A percentile compares a stretch with the other conserved stretches of the same genome.
Conservation (phyloP, 257 asterid genomes). For the Penstemon newberryi region DNA sequence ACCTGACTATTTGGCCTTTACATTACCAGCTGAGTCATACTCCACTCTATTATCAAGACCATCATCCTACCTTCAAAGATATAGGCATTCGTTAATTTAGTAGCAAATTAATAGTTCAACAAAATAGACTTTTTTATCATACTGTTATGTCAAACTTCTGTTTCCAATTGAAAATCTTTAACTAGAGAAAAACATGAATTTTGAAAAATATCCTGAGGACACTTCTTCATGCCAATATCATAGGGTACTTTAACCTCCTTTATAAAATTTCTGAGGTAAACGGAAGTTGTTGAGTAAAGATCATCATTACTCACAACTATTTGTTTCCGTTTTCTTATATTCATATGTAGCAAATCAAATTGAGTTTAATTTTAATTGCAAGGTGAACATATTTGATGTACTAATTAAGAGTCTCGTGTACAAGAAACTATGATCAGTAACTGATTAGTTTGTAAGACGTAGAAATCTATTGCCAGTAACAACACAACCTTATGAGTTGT, state of each 20-base stretch:
- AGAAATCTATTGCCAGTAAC: not conserved
- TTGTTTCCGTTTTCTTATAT: not conserved
- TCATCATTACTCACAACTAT: not conserved
- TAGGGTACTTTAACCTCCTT: no score
- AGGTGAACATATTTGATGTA: not conserved
- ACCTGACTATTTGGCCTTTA: constrained; percentile 73
- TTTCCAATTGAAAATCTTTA: no score
- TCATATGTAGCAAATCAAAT: not conserved
- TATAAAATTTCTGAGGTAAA: no score
- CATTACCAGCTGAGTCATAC: constrained; percentile 72
- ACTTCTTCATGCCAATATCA: not conserved
- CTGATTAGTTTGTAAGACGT: not conserved
- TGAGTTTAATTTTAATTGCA: not conserved
- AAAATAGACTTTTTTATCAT: no score
- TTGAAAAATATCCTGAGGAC: not conserved
- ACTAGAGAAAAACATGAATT: no score
- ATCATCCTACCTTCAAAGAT: constrained; percentile 85
- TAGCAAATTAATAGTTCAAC: not conserved
- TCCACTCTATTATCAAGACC: constrained; percentile 60
- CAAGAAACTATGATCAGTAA: not conserved
- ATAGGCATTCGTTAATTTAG: constrained; percentile 11
- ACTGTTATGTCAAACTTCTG: not conserved
- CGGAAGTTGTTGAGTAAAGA: not conserved
- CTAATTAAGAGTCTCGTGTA: no score
- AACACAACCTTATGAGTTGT: not conserved